Evolutionary conservation across 495 filamentous ascomycete genomes (phyloP).

Genomic region (Cetradonia linearis): DNA sequence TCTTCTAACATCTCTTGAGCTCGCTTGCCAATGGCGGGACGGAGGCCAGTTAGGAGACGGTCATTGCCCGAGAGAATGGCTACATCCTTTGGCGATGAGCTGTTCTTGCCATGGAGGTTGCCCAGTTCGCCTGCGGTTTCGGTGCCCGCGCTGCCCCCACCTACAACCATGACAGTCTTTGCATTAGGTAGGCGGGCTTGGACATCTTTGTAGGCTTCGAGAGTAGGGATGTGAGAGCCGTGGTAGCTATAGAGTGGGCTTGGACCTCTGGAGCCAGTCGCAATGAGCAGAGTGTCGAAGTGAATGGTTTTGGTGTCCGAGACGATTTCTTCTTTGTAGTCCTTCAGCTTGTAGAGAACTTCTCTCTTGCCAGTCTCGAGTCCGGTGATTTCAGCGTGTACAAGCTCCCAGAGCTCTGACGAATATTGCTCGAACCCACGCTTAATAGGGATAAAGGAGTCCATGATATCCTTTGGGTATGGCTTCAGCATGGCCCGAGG

Average conservation of each 20-base stretch:
- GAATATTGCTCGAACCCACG: conserved; percentile 30
- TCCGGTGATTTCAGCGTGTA: conserved; percentile 30
- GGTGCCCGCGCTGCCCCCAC: conserved; percentile 26
- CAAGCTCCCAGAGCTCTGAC: conserved; percentile 27
- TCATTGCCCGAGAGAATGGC: conserved; percentile 37
- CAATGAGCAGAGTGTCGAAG: conserved; percentile 33
- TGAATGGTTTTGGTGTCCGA: conserved; percentile 18
- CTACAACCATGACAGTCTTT: conserved; percentile 23
- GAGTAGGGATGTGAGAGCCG: conserved; percentile 24
- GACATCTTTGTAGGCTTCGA: conserved; percentile 23
- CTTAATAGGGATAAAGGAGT: conserved; percentile 38
- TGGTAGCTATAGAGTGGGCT: conserved; percentile 27
- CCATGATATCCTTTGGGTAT: conserved; percentile 35
- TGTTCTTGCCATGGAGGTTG: conserved; percentile 22
- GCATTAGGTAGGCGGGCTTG: conserved; percentile 23
- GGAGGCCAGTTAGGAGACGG: conserved; percentile 33
- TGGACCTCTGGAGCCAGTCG: conserved; percentile 27
- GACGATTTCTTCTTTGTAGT: conserved; percentile 17
- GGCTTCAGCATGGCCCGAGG: conserved; percentile 42
- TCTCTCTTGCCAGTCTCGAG: conserved; percentile 23
- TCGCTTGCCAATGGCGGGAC: conserved; percentile 26
- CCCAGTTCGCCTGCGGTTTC: conserved; percentile 27
- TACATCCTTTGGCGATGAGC: conserved; percentile 34
- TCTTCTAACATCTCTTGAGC: conserved; percentile 39
- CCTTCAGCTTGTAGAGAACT: conserved; percentile 21